Percentiles rank a stretch among this genome's conserved stretches.
Conservation (phyloP, 2,329 filamentous ascomycete species). For the Clarireedia paspali region DNA sequence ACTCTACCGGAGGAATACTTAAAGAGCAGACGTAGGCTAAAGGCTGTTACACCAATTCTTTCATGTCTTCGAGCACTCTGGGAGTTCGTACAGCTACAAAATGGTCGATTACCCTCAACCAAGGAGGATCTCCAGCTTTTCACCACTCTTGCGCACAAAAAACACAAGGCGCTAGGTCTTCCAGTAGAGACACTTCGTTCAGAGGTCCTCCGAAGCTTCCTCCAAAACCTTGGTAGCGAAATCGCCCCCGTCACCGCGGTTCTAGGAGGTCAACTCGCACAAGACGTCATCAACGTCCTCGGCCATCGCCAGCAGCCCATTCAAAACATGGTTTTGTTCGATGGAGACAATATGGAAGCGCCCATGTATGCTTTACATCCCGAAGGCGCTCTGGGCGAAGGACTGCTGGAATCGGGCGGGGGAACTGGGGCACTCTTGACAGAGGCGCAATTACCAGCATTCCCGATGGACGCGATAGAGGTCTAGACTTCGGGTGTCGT, state of each 20-base stretch:
- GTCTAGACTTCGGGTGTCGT: constrained; percentile 8
- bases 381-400: constrained; percentile 45
- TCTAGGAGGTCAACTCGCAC: constrained; percentile 81
- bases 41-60: constrained; percentile 73
- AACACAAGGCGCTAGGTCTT: constrained; percentile 67
- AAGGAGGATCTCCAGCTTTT: constrained; percentile 66
- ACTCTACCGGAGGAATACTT: constrained; percentile 63
- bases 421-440: not conserved
- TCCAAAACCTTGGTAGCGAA: constrained; percentile 80
- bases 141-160: constrained; percentile 67
- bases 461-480: constrained; percentile 19
- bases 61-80: constrained; percentile 85
- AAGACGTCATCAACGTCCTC: constrained; percentile 95
- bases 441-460: constrained; percentile 7
- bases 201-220: constrained; percentile 72
- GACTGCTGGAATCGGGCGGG: constrained; percentile 27
- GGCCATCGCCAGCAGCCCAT: constrained; percentile 88
- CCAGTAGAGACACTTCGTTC: constrained; percentile 59
- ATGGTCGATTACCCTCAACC: constrained; percentile 46
- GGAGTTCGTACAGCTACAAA: constrained; percentile 64
- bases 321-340: constrained; percentile 89
- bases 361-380: constrained; percentile 79
- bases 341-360: constrained; percentile 72
- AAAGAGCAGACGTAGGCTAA: constrained; percentile 59
- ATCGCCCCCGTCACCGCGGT: constrained; percentile 82